Percentiles rank a stretch among this genome's conserved stretches.
Evolutionary conservation across 1,284 basidiomycete genomes (phyloP).

Genomic region (Pascua guehoae): DNA sequence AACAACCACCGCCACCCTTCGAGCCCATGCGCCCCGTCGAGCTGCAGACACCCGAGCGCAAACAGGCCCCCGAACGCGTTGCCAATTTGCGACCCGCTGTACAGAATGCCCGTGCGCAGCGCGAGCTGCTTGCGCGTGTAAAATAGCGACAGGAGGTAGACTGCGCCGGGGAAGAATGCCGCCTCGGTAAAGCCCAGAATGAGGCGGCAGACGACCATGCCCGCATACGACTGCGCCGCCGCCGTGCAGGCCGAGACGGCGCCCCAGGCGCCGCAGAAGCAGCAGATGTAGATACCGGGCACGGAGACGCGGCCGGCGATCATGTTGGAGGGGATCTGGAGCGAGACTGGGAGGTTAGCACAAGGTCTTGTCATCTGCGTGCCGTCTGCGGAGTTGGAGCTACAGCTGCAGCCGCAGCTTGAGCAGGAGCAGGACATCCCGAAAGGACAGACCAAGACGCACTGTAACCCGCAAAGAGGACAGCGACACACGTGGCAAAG

Average conservation of each 20-base stretch:
- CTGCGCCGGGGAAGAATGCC: conserved; percentile 39
- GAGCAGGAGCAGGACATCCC: too few relatives aligned
- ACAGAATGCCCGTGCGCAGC: conserved; percentile 31
- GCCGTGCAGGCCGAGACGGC: conserved; percentile 32
- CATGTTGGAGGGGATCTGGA: conserved; percentile 46
- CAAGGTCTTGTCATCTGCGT: too few relatives aligned
- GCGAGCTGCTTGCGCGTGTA: conserved; percentile 40
- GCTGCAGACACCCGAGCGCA: conserved; percentile 25
- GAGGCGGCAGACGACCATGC: conserved; percentile 22
- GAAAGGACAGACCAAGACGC: conserved; percentile 12
- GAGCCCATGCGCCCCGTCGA: conserved; percentile 35
- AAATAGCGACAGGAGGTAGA: conserved; percentile 39
- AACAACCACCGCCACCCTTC: conserved; percentile 42
- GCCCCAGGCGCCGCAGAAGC: conserved; percentile 37
- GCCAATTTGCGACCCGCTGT: conserved; percentile 39
- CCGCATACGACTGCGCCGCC: conserved; percentile 27
- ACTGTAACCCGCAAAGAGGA: conserved; percentile 24
- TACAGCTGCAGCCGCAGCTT: too few relatives aligned
- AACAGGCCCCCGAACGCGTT: conserved; percentile 42
- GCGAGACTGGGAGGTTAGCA: conserved; percentile 4
- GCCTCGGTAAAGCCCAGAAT: conserved; percentile 36
- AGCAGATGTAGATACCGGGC: conserved; percentile 36
- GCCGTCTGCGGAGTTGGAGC: too few relatives aligned
- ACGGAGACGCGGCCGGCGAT: conserved; percentile 27
- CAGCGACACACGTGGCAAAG: conserved; percentile 33